A percentile compares a stretch with the other conserved stretches of the same genome.
Evolutionary conservation across 805 yeast species (phyloP).

Genomic region (Pichia rugopelliculosa): DNA sequence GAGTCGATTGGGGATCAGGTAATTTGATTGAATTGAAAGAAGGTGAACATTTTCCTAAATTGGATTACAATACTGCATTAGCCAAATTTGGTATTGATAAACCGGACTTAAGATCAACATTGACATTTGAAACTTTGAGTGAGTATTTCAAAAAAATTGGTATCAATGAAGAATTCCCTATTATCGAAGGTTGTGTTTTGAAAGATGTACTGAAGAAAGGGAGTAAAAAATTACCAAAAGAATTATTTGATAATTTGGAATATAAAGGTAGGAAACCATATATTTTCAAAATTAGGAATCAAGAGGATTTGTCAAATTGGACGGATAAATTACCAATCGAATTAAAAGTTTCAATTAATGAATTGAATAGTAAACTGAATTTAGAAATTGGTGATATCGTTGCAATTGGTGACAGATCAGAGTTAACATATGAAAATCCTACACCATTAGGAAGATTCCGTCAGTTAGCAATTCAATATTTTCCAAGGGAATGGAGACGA

Average conservation of each 20-base stretch:
- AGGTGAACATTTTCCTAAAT: slow-evolving; percentile 31
- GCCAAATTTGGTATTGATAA: slow-evolving; percentile 82
- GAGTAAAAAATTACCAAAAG: slow-evolving; percentile 12
- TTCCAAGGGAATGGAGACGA: slow-evolving; percentile 46
- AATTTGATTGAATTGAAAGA: slow-evolving; percentile 23
- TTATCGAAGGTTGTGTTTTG: slow-evolving; percentile 68
- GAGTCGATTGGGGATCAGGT: slow-evolving; percentile 26
- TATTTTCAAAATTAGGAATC: slow-evolving; percentile 41
- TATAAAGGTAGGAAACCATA: slow-evolving; percentile 55
- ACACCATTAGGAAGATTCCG: slow-evolving; percentile 88
- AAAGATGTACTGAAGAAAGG: slow-evolving; percentile 36
- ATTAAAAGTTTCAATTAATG: slow-evolving; percentile 5
- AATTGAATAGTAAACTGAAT: slow-evolving; percentile 30
- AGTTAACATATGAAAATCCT: slow-evolving; percentile 77
- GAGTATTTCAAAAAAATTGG: slow-evolving; percentile 30
- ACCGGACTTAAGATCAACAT: slow-evolving; percentile 73
- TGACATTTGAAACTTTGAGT: slow-evolving; percentile 45
- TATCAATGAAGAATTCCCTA: slow-evolving; percentile 43
- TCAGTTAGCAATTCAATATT: slow-evolving; percentile 56
- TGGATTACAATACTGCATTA: slow-evolving; percentile 66
- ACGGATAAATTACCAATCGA: slow-evolving; percentile 20
- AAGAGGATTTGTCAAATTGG: slow-evolving; percentile 40
- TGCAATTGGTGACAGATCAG: slow-evolving; percentile 71
- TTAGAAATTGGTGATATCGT: slow-evolving; percentile 64
- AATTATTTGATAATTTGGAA: slow-evolving; percentile 30